phyloP scores from a whole-genome alignment of 768 basidiomycete species.

The Lactifluus rugatus region DNA sequence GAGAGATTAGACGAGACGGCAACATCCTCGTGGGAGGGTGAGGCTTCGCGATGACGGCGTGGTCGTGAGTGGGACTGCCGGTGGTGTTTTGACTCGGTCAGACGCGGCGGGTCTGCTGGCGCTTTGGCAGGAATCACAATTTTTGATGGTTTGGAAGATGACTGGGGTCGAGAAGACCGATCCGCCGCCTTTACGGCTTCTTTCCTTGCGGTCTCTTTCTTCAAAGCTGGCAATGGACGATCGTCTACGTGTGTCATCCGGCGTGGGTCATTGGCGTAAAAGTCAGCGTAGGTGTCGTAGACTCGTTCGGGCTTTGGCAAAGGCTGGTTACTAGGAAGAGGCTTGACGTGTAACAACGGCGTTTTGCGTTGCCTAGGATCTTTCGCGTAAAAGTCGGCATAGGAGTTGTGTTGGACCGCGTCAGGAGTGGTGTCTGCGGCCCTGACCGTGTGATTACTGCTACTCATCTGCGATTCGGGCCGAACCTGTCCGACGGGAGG shows the following conservation, averaged over 20 bases:
- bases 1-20: constrained; percentile 17
- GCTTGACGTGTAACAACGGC: constrained; percentile 4
- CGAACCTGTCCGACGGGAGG: background rate
- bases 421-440: background rate
- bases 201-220: constrained; percentile 2
- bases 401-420: constrained; percentile 6
- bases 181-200: background rate
- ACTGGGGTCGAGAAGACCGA: constrained; percentile 2
- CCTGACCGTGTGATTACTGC: constrained; percentile 11
- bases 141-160: constrained; percentile 8
- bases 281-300: constrained; percentile 15
- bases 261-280: constrained; percentile 13
- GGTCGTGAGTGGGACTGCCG: background rate
- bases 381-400: constrained; percentile 15
- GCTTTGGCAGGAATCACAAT: constrained; percentile 4
- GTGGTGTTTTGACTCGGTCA: background rate
- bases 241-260: constrained; percentile 11
- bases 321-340: constrained; percentile 9
- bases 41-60: background rate
- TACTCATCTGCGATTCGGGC: constrained; percentile 5
- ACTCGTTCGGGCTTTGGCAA: constrained; percentile 11
- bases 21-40: constrained; percentile 10
- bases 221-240: constrained; percentile 11
- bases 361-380: constrained; percentile 13
- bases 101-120: background rate